phyloP scores from a whole-genome alignment of 2,329 filamentous ascomycete species.

The Exophiala calicioides region DNA sequence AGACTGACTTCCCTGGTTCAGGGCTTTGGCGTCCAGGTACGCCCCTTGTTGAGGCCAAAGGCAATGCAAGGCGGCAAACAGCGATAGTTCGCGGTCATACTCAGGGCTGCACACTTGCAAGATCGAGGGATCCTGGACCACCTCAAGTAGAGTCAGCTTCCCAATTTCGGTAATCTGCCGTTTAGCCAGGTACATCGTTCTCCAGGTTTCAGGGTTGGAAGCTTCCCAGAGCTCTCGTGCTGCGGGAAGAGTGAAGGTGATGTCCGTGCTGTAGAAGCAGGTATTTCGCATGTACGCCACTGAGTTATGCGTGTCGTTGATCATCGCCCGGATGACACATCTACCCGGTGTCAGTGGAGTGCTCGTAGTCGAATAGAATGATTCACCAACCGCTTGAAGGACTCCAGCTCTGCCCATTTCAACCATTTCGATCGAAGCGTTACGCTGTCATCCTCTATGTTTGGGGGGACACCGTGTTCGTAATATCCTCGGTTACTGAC shows the following conservation, averaged over 20 bases:
- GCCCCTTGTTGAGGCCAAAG: neutral
- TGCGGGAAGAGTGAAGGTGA: neutral
- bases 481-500: constrained; percentile 49
- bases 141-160: neutral
- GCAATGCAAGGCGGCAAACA: neutral
- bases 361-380: too few species aligned
- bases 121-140: neutral
- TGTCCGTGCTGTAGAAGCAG: constrained; percentile 3
- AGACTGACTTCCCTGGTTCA: neutral
- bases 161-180: neutral
- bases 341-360: too few species aligned
- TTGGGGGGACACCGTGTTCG: neutral
- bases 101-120: too few species aligned
- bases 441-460: constrained; percentile 8
- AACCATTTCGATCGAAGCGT: constrained; percentile 32
- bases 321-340: neutral
- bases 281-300: neutral
- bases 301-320: neutral
- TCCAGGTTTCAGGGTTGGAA: neutral
- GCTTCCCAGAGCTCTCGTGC: neutral
- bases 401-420: constrained; percentile 36
- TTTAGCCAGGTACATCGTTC: neutral
- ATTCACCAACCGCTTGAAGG: constrained; percentile 31
- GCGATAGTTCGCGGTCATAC: neutral
- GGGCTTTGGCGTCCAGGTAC: neutral